A percentile compares a stretch with the other conserved stretches of the same genome.
Conservation (phyloP, 352 stramenopile species). For the Pythium aphanidermatum region DNA sequence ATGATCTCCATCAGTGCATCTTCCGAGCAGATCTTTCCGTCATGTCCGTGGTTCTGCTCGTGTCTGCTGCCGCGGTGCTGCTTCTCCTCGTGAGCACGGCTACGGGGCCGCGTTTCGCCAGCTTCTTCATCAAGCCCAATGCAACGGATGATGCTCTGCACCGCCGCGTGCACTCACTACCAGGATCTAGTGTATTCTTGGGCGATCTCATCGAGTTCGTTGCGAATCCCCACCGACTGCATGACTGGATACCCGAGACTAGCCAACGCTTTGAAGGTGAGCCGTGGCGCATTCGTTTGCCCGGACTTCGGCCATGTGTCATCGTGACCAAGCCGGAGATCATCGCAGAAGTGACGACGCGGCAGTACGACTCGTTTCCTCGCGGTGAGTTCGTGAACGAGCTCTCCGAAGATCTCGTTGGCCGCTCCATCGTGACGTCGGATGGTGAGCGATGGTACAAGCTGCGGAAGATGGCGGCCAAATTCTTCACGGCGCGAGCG, state of each 20-base stretch:
- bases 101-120: no score
- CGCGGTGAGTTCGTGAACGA: constrained; percentile 12
- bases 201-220: constrained; percentile 32
- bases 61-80: no score
- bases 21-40: no score
- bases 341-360: constrained; percentile 24
- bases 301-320: constrained; percentile 8
- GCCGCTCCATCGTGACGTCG: constrained; percentile 9
- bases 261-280: constrained; percentile 2
- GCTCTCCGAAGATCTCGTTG: constrained; percentile 13
- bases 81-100: no score
- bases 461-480: constrained; percentile 17
- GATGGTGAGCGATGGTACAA: constrained; percentile 19
- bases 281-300: constrained; percentile 10
- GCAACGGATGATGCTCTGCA: no score
- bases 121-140: no score
- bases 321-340: constrained; percentile 11
- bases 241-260: constrained; percentile 41
- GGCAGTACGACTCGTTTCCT: constrained; percentile 19
- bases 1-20: no score
- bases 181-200: no score
- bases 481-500: constrained; percentile 20
- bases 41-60: no score
- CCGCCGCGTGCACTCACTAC: no score
- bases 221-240: constrained; percentile 21